These are phyloP conservation scores for Boletus smithii DNA, from an alignment of 1,284 basidiomycete species.

Conservation along the genomic window DNA sequence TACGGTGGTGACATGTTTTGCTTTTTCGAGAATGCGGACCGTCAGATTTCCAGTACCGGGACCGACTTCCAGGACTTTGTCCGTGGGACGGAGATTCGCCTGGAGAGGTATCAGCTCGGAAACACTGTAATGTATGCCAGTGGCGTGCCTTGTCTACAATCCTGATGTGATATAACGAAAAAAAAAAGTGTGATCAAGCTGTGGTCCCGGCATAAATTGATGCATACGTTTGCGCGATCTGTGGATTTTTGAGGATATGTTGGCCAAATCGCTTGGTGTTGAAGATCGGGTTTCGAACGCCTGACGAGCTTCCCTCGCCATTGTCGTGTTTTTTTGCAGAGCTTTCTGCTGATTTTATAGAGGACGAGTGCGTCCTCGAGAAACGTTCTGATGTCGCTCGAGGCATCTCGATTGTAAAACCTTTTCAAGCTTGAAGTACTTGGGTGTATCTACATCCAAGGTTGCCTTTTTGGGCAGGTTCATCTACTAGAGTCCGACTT, in stretches of 20 bases:
- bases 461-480: constrained; percentile 5
- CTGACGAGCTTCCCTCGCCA: constrained; percentile 42
- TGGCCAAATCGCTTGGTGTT: constrained; percentile 95
- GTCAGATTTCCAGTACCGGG: constrained; percentile 99
- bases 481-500: too few species aligned
- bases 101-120: constrained; percentile 32
- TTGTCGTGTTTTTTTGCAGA: constrained; percentile 38
- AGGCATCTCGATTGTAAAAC: too few species aligned
- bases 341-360: constrained; percentile 49
- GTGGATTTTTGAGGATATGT: constrained; percentile 95
- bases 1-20: constrained; percentile 88
- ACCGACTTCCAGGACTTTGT: constrained; percentile 96
- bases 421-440: too few species aligned
- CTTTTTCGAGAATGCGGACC: constrained; percentile 90
- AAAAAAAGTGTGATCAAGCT: constrained; percentile 14
- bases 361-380: constrained; percentile 69
- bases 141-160: constrained; percentile 70
- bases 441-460: too few species aligned
- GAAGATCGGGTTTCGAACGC: constrained; percentile 79
- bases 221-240: constrained; percentile 82
- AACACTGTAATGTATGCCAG: neutral
- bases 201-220: constrained; percentile 6
- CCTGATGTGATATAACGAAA: constrained; percentile 42
- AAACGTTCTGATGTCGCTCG: constrained; percentile 86
- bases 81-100: constrained; percentile 92